A percentile compares a stretch with the other conserved stretches of the same genome.
Conservation (phyloP, 805 yeast genomes). For the Starmerella sp. region DNA sequence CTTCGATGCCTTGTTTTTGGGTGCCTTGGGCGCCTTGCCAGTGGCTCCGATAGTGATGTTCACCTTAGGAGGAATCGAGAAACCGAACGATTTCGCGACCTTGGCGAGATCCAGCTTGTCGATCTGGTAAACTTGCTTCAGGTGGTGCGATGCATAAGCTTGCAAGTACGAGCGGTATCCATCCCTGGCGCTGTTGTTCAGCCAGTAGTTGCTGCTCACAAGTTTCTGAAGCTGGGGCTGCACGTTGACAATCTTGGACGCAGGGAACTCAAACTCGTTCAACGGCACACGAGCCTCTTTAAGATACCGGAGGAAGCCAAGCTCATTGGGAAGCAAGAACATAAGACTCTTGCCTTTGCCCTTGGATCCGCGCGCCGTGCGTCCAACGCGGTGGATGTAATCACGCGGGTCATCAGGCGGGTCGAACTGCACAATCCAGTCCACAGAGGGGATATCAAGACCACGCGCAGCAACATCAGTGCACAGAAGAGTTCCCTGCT, state of each 20-base stretch:
- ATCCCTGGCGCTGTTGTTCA: slow-evolving; percentile 90
- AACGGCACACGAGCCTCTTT: slow-evolving; percentile 96
- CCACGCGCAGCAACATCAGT: slow-evolving; percentile 99
- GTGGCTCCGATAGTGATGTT: slow-evolving; percentile 88
- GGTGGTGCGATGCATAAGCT: slow-evolving; percentile 93
- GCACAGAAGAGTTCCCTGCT: slow-evolving; percentile 82
- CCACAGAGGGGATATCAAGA: slow-evolving; percentile 94
- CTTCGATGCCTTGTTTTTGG: background rate
- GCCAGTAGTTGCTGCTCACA: slow-evolving; percentile 82
- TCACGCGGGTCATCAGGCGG: slow-evolving; percentile 99
- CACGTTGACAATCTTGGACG: slow-evolving; percentile 88
- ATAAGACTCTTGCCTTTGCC: slow-evolving; percentile 90
- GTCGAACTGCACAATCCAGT: slow-evolving; percentile 98
- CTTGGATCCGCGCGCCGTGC: slow-evolving; percentile 82
- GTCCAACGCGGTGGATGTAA: slow-evolving; percentile 96
- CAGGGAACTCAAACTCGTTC: slow-evolving; percentile 93
- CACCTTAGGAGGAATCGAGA: slow-evolving; percentile 85
- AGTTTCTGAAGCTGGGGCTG: slow-evolving; percentile 87
- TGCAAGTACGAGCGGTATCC: slow-evolving; percentile 95
- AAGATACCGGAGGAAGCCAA: slow-evolving; percentile 87
- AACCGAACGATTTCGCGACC: slow-evolving; percentile 93
- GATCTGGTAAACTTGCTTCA: slow-evolving; percentile 91
- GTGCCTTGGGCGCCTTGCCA: background rate
- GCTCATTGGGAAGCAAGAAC: slow-evolving; percentile 89
- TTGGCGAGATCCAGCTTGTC: slow-evolving; percentile 88